Percentiles rank a stretch among this genome's conserved stretches.
Conservation (phyloP, 129 eudicot species). For the Saussurea involucrata region DNA sequence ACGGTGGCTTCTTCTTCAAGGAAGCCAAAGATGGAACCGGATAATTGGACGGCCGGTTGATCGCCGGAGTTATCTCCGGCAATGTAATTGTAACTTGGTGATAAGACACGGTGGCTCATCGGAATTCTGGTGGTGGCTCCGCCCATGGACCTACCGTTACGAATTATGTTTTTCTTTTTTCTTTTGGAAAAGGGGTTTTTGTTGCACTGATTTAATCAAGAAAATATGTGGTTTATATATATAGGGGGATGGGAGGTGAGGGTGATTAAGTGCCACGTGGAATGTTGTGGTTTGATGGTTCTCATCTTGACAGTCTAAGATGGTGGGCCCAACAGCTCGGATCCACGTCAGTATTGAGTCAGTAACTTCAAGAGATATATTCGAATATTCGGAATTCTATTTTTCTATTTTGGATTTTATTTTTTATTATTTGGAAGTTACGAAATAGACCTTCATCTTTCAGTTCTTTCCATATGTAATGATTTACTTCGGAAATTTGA, state of each 20-base stretch:
- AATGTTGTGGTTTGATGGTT: not conserved
- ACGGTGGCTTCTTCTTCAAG: conserved; percentile 44
- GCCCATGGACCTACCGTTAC: conserved; percentile 21
- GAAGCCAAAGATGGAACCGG: conserved; percentile 70
- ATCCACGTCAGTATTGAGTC: conserved; percentile 68
- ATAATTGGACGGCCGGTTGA: conserved; percentile 36
- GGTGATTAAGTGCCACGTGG: conserved; percentile 32
- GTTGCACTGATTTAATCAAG: conserved; percentile 12
- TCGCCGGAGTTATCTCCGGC: conserved; percentile 35
- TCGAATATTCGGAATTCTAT: conserved; percentile 53
- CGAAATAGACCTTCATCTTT: conserved; percentile 2
- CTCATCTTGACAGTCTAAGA: conserved; percentile 27
- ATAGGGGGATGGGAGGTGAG: not conserved
- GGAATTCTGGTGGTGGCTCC: conserved; percentile 49
- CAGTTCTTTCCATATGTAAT: no score
- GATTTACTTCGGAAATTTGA: not conserved
- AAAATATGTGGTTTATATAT: conserved; percentile 25
- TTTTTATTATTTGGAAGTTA: not conserved
- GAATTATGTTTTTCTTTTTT: not conserved
- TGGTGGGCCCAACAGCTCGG: conserved; percentile 43
- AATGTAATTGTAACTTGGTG: conserved; percentile 25
- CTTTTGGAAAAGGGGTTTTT: not conserved
- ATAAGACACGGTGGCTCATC: conserved; percentile 56
- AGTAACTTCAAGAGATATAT: conserved; percentile 48
- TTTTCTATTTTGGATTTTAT: not conserved